These are phyloP conservation scores for Sclerotinia subarctica DNA, from an alignment of 2,329 filamentous ascomycete species.

Conservation along the genomic window DNA sequence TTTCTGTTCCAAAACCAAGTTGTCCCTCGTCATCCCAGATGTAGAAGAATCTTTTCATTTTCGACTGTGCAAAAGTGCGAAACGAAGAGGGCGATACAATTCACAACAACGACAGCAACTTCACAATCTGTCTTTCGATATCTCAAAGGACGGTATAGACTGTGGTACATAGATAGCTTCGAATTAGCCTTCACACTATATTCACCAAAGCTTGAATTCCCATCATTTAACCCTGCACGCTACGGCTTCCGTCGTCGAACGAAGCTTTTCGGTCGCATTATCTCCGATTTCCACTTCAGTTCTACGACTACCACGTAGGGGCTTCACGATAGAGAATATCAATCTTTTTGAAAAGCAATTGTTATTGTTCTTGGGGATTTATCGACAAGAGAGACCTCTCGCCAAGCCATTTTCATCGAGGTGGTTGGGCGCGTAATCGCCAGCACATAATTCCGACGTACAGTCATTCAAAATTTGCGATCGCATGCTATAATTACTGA, in stretches of 20 bases:
- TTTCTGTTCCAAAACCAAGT: conserved; percentile 14
- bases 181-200: background rate
- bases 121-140: background rate
- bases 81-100: background rate
- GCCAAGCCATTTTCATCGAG: conserved; percentile 10
- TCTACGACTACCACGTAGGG: background rate
- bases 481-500: conserved; percentile 23
- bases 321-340: background rate
- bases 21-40: conserved; percentile 18
- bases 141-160: background rate
- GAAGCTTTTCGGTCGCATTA: conserved; percentile 13
- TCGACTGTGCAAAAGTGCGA: conserved; percentile 15
- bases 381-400: background rate
- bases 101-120: background rate
- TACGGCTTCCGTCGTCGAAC: background rate
- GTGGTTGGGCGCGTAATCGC: conserved; percentile 21
- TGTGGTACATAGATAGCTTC: background rate
- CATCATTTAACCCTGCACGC: conserved; percentile 1
- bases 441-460: conserved; percentile 11
- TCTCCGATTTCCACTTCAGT: no score
- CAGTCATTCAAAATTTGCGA: background rate
- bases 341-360: background rate
- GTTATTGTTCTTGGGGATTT: background rate
- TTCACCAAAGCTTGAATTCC: background rate
- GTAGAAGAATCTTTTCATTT: conserved; percentile 20